Conservation (phyloP, 495 filamentous ascomycete species). For the Acidomyces sp. region DNA sequence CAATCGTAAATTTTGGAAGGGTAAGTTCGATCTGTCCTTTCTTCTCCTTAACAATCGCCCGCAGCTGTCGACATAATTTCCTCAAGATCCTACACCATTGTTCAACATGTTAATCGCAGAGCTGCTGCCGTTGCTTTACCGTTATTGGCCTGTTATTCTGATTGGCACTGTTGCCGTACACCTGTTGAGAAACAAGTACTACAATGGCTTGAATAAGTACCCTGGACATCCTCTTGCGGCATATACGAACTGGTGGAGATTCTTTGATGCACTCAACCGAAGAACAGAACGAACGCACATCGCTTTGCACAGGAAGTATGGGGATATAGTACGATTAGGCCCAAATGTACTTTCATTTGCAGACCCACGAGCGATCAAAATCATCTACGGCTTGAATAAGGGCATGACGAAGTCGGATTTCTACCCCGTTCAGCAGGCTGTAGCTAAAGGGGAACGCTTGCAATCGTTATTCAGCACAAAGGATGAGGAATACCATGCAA, state of each 20-base stretch:
- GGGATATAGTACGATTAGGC: slow-evolving; percentile 56
- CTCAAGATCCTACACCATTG: slow-evolving; percentile 4
- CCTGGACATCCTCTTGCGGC: slow-evolving; percentile 27
- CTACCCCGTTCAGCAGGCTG: slow-evolving; percentile 14
- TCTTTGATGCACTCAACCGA: slow-evolving; percentile 48
- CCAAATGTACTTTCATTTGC: slow-evolving; percentile 55
- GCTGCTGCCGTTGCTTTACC: slow-evolving; percentile 29
- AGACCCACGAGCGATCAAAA: slow-evolving; percentile 52
- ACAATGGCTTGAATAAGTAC: slow-evolving; percentile 37
- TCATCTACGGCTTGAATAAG: slow-evolving; percentile 71
- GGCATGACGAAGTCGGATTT: slow-evolving; percentile 50
- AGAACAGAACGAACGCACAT: slow-evolving; percentile 54
- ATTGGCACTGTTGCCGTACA: slow-evolving; percentile 27
- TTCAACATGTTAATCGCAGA: slow-evolving; percentile 24
- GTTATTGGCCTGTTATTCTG: slow-evolving; percentile 37
- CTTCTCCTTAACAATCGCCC: too few relatives aligned
- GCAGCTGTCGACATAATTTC: too few relatives aligned
- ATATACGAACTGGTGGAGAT: slow-evolving; percentile 35
- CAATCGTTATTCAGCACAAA: slow-evolving; percentile 67
- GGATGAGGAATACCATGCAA: slow-evolving; percentile 60
- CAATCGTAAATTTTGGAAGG: too few relatives aligned
- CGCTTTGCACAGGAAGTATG: slow-evolving; percentile 54
- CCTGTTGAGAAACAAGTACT: slow-evolving; percentile 44
- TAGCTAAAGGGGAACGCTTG: slow-evolving; percentile 49
- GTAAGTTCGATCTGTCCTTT: too few relatives aligned